Conservation (phyloP, 805 yeast species). For the Maudiozyma barnettii region DNA sequence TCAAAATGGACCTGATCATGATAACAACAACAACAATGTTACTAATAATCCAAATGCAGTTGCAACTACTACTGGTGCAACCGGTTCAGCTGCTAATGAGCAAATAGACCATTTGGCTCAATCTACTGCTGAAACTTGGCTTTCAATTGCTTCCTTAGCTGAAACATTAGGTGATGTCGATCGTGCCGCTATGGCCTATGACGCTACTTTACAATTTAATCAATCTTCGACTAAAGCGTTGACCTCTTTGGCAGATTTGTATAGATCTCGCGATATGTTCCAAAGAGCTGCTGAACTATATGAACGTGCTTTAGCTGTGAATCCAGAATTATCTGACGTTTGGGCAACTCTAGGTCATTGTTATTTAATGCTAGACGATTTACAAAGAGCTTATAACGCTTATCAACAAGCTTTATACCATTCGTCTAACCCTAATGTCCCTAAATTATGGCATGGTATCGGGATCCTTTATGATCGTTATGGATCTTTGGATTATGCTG, state of each 20-base stretch:
- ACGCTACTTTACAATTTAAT: constrained; percentile 74
- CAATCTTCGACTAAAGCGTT: constrained; percentile 82
- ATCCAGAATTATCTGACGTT: constrained; percentile 86
- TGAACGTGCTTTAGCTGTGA: constrained; percentile 72
- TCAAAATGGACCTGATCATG: not conserved
- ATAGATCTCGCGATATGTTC: constrained; percentile 81
- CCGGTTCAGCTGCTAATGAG: not conserved
- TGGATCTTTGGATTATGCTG: constrained; percentile 94
- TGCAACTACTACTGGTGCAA: not conserved
- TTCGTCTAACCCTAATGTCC: constrained; percentile 86
- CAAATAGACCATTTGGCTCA: constrained; percentile 31
- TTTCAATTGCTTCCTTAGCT: constrained; percentile 81
- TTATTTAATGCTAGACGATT: constrained; percentile 90
- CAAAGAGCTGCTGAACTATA: constrained; percentile 91
- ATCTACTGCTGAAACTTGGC: constrained; percentile 77
- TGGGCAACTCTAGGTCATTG: constrained; percentile 98
- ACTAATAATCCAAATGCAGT: not conserved
- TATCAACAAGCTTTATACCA: constrained; percentile 93
- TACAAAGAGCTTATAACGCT: constrained; percentile 91
- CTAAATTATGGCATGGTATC: constrained; percentile 97
- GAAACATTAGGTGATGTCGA: constrained; percentile 84
- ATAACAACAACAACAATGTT: not conserved
- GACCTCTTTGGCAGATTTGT: constrained; percentile 78
- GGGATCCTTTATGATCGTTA: constrained; percentile 94
- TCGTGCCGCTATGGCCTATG: constrained; percentile 80